Evolutionary conservation across 345 rosid genomes (phyloP).

Genomic region (Lepidium didymum): DNA sequence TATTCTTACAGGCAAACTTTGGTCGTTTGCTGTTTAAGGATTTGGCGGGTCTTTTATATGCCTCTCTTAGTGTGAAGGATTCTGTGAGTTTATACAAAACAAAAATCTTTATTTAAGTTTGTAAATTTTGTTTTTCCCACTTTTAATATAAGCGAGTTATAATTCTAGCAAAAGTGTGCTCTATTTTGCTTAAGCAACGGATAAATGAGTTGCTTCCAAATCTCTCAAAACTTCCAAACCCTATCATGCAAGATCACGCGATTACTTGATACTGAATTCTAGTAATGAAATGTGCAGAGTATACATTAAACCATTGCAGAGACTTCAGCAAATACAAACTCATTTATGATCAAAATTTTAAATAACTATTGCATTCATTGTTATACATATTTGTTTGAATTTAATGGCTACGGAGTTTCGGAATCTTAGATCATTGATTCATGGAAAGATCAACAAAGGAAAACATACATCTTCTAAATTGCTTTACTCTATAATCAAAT

Average conservation of each 20-base stretch:
- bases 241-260: too few species aligned
- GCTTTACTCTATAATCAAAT: neutral
- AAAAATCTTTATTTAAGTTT: slow-evolving; percentile 1
- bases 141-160: neutral
- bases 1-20: slow-evolving; percentile 24
- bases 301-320: too few species aligned
- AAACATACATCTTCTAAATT: neutral
- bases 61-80: neutral
- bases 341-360: too few species aligned
- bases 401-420: neutral
- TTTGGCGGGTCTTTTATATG: slow-evolving; percentile 1
- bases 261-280: too few species aligned
- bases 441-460: neutral
- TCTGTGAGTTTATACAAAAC: slow-evolving; percentile 1
- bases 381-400: too few species aligned
- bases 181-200: neutral
- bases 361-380: too few species aligned
- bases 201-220: neutral
- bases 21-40: slow-evolving; percentile 25
- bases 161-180: neutral
- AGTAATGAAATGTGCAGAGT: too few species aligned
- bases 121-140: neutral
- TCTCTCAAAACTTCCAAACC: too few species aligned
- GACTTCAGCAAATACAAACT: too few species aligned
- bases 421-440: neutral